phyloP scores from a whole-genome alignment of 768 basidiomycete species.

The Royoungia palumana region DNA sequence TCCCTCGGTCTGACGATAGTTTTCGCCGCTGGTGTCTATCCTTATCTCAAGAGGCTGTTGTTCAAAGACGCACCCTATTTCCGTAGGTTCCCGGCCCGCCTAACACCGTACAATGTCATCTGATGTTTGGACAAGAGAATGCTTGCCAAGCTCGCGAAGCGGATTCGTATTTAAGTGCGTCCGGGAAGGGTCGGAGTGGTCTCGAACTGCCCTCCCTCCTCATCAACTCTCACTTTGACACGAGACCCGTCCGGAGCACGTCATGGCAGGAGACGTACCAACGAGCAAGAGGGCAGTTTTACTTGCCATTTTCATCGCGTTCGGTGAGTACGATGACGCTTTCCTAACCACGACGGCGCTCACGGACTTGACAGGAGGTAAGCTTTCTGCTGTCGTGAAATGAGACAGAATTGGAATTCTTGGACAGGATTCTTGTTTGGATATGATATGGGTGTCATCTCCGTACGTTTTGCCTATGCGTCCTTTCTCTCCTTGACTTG shows the following conservation, averaged over 20 bases:
- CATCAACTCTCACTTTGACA: not conserved
- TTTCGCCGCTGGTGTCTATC: not conserved
- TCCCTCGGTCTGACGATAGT: not conserved
- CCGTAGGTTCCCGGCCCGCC: slow-evolving; percentile 4
- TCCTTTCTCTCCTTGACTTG: slow-evolving; percentile 1
- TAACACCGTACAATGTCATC: slow-evolving; percentile 10
- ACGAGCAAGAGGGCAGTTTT: slow-evolving; percentile 63
- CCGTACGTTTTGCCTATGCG: slow-evolving; percentile 38
- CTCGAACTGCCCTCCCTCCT: not conserved
- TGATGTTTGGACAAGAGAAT: slow-evolving; percentile 9
- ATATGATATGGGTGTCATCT: slow-evolving; percentile 77
- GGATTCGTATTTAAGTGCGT: slow-evolving; percentile 10
- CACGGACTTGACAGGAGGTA: slow-evolving; percentile 19
- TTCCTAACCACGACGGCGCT: not conserved
- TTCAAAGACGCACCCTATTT: slow-evolving; percentile 4
- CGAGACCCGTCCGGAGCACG: not conserved
- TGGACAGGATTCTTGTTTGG: slow-evolving; percentile 58
- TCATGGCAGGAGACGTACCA: slow-evolving; percentile 44
- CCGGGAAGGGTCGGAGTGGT: not conserved
- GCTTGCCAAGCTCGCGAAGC: not conserved
- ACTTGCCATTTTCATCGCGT: slow-evolving; percentile 69
- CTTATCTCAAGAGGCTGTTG: not conserved
- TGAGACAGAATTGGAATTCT: not conserved
- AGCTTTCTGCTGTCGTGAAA: not conserved
- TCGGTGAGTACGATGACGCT: slow-evolving; percentile 44